These are phyloP conservation scores for Cyberlindnera mycetangii DNA, from an alignment of 805 yeast genomes.

Conservation along the genomic window DNA sequence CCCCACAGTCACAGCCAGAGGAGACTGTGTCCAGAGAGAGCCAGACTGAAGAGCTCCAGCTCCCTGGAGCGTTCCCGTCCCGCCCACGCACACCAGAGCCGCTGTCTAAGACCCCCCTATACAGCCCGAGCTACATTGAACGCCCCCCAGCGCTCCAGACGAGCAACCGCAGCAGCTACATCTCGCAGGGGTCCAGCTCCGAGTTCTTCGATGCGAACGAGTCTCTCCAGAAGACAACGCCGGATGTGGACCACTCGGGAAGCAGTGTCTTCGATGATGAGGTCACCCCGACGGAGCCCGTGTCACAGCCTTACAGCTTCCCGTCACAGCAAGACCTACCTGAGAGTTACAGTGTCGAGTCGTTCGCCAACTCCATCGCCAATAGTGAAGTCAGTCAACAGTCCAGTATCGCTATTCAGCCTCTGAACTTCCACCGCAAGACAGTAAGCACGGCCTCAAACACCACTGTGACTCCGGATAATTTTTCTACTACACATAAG, in stretches of 20 bases:
- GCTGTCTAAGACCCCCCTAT: constrained; percentile 2
- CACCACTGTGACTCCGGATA: constrained; percentile 5
- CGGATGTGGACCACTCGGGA: neutral
- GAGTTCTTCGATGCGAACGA: constrained; percentile 21
- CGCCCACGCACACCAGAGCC: constrained; percentile 2
- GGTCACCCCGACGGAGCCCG: neutral
- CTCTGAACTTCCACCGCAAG: constrained; percentile 25
- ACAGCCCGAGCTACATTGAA: constrained; percentile 6
- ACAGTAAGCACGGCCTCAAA: constrained; percentile 18
- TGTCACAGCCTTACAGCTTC: neutral
- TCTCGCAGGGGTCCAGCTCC: constrained; percentile 8
- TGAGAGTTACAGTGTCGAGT: constrained; percentile 7
- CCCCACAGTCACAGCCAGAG: neutral
- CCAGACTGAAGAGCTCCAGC: neutral
- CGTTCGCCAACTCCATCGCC: constrained; percentile 4
- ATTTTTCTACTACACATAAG: constrained; percentile 15
- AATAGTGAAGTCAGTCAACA: constrained; percentile 8
- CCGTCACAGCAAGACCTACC: no score
- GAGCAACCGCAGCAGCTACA: constrained; percentile 8
- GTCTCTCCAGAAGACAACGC: constrained; percentile 3
- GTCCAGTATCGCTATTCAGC: constrained; percentile 19
- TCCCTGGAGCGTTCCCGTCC: neutral
- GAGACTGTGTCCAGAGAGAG: neutral
- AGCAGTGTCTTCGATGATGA: neutral
- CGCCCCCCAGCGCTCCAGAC: neutral